Evolutionary conservation across 1,139 yeast species (phyloP).

Genomic region (Sugiyamaella grinbergsii): DNA sequence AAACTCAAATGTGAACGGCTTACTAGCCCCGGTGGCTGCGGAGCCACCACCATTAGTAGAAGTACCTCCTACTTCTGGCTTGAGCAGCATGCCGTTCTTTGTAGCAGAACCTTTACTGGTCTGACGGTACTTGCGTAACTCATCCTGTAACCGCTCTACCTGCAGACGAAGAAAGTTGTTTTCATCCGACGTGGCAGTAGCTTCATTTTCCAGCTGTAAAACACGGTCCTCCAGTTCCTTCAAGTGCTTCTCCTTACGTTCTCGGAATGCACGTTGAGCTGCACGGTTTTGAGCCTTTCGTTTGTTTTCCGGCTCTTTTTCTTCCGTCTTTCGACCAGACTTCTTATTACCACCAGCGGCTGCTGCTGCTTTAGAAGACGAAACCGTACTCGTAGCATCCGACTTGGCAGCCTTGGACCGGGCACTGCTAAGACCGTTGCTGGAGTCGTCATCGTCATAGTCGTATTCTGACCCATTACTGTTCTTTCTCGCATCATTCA

Average conservation of each 20-base stretch:
- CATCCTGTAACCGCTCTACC: constrained; percentile 71
- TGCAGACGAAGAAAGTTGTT: constrained; percentile 74
- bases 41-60: not conserved
- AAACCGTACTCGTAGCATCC: constrained; percentile 11
- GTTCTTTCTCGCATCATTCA: not conserved
- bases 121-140: constrained; percentile 45
- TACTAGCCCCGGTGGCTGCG: constrained; percentile 12
- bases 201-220: constrained; percentile 65
- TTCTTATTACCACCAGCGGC: constrained; percentile 34
- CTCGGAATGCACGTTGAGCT: constrained; percentile 95
- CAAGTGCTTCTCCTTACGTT: constrained; percentile 86
- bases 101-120: constrained; percentile 7
- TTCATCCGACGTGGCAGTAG: constrained; percentile 64
- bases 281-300: constrained; percentile 97
- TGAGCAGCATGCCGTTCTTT: constrained; percentile 14
- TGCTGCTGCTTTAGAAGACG: constrained; percentile 16
- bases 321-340: constrained; percentile 75
- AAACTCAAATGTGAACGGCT: constrained; percentile 46
- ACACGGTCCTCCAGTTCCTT: constrained; percentile 84
- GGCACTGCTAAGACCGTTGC: not conserved
- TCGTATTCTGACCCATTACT: constrained; percentile 3
- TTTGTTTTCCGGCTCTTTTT: constrained; percentile 77
- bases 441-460: not conserved
- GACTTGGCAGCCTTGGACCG: constrained; percentile 20
- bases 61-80: constrained; percentile 16